Evolutionary conservation across 2,329 filamentous ascomycete genomes (phyloP).

Genomic region (Stylonectria norvegica): DNA sequence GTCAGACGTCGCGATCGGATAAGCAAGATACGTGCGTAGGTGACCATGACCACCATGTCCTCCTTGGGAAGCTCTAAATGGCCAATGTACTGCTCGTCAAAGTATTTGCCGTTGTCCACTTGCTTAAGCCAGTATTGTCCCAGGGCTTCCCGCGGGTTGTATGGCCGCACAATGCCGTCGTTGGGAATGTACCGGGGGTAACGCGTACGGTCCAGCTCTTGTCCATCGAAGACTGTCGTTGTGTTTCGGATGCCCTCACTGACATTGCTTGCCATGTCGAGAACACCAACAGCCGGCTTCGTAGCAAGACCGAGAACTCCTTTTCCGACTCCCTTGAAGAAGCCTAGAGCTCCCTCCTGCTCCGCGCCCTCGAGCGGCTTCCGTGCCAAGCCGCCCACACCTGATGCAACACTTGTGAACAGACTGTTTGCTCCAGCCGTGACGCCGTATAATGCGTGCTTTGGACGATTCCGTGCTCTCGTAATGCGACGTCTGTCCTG

Average conservation of each 20-base stretch:
- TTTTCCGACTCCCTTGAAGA: conserved; percentile 97
- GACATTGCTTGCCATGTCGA: conserved; percentile 95
- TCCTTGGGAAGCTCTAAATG: conserved; percentile 88
- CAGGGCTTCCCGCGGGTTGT: conserved; percentile 89
- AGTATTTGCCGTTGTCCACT: conserved; percentile 94
- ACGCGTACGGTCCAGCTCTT: conserved; percentile 92
- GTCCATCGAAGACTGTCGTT: conserved; percentile 94
- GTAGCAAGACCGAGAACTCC: conserved; percentile 91
- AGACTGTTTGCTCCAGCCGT: conserved; percentile 94
- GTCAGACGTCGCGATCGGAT: conserved; percentile 81
- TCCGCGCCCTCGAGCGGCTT: conserved; percentile 95
- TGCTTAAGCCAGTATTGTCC: conserved; percentile 99
- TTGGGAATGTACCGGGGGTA: conserved; percentile 86
- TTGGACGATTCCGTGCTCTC: conserved; percentile 85
- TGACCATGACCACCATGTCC: conserved; percentile 87
- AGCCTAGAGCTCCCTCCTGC: conserved; percentile 88
- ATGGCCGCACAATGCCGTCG: conserved; percentile 91
- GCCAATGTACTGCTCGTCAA: conserved; percentile 95
- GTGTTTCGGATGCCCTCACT: conserved; percentile 98
- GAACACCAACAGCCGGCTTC: conserved; percentile 93
- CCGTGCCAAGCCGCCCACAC: conserved; percentile 86
- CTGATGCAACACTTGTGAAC: conserved; percentile 85
- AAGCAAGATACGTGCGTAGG: conserved; percentile 81
- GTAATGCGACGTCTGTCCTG: conserved; percentile 95
- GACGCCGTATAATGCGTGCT: conserved; percentile 95